A percentile compares a stretch with the other conserved stretches of the same genome.
These are phyloP conservation scores for Ogataea thermomethanolica DNA, from an alignment of 805 yeast species.

Conservation along the genomic window DNA sequence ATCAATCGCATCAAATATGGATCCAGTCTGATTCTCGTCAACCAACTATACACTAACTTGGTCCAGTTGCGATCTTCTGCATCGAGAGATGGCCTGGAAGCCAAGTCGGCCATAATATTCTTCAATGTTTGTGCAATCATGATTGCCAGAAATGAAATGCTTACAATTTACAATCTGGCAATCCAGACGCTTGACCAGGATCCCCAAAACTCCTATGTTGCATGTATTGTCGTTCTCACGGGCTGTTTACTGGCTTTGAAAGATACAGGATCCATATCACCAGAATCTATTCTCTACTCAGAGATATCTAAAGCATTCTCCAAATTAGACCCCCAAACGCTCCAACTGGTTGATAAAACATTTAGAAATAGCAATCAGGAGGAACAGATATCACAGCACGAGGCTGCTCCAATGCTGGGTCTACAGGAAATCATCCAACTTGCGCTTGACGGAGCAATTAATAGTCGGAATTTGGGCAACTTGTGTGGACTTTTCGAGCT, in stretches of 20 bases:
- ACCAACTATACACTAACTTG: conserved; percentile 42
- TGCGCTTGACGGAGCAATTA: conserved; percentile 28
- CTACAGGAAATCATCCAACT: conserved; percentile 25
- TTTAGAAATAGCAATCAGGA: too few species aligned
- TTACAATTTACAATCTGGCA: conserved; percentile 25
- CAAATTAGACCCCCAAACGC: conserved; percentile 1
- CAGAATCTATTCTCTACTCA: conserved; percentile 8
- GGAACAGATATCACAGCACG: too few species aligned
- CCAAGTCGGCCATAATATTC: conserved; percentile 11
- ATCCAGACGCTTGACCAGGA: conserved; percentile 10
- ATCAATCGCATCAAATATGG: conserved; percentile 41
- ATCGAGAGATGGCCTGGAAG: conserved; percentile 61
- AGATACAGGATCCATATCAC: conserved; percentile 8
- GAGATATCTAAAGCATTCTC: conserved; percentile 11
- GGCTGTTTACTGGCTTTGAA: conserved; percentile 20
- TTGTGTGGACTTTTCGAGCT: conserved; percentile 26
- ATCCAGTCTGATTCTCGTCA: conserved; percentile 40
- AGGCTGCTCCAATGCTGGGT: too few species aligned
- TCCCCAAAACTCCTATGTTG: conserved; percentile 10
- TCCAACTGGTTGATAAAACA: conserved; percentile 1
- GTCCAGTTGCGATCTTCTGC: conserved; percentile 33
- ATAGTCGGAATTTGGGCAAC: conserved; percentile 35
- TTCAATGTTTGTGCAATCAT: conserved; percentile 24
- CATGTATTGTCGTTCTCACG: conserved; percentile 13
- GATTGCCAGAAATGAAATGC: conserved; percentile 27